Conservation (phyloP, 257 asterid species). For the Echium plantagineum region DNA sequence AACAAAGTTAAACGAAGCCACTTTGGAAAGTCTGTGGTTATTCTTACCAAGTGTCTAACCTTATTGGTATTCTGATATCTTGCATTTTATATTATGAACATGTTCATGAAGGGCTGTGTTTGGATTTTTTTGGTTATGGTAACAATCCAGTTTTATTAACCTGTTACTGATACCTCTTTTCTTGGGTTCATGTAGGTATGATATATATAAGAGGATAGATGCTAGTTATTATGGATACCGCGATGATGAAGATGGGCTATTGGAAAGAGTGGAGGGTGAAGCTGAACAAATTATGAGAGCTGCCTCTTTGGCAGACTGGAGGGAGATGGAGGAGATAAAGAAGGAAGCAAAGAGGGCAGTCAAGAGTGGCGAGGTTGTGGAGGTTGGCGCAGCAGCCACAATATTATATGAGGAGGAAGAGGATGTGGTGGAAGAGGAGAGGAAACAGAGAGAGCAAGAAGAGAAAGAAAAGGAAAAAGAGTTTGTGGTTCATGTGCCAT, state of each 20-base stretch:
- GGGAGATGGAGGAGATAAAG: slow-evolving; percentile 72
- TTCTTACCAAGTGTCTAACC: no score
- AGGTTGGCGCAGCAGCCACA: slow-evolving; percentile 60
- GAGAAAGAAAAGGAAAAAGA: slow-evolving; percentile 59
- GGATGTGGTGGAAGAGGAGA: slow-evolving; percentile 86
- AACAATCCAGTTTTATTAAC: background rate
- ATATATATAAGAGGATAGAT: slow-evolving; percentile 85
- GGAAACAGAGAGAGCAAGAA: slow-evolving; percentile 56
- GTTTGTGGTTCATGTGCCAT: slow-evolving; percentile 78
- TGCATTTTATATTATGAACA: background rate
- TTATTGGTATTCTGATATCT: no score
- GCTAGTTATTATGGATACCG: slow-evolving; percentile 93
- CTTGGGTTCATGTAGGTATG: slow-evolving; percentile 47
- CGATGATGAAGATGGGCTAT: slow-evolving; percentile 91
- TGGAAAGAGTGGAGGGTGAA: slow-evolving; percentile 71
- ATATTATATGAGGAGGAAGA: slow-evolving; percentile 84
- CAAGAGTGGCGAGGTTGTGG: slow-evolving; percentile 87
- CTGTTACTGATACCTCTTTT: background rate
- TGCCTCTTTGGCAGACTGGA: slow-evolving; percentile 65
- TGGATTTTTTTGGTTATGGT: slow-evolving; percentile 2
- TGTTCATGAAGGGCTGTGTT: background rate
- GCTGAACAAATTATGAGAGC: slow-evolving; percentile 69
- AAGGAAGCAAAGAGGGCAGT: slow-evolving; percentile 81
- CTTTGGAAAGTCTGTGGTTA: no score
- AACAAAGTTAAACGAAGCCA: background rate